Evolutionary conservation across 1,284 basidiomycete species (phyloP), one percentile per base, ranked within the genome.

Genomic region (Pseudozyma pruni): DNA sequence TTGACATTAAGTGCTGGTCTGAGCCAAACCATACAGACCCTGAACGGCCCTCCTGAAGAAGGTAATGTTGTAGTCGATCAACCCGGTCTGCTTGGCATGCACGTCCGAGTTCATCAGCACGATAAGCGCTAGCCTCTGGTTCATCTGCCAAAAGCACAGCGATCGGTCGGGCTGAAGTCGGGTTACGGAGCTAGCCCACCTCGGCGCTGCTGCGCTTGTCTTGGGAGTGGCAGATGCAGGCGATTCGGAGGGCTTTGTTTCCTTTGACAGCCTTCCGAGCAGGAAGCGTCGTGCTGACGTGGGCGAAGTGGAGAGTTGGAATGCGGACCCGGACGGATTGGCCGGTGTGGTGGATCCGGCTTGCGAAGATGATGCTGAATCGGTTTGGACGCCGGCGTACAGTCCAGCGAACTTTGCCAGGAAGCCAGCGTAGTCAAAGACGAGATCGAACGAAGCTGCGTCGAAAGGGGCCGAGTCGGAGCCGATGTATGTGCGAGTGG

Each of bases 401-500:
- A 97, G 83, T 6, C 89, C 87, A 25, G 90, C 89, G 74, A 98
- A 94, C 7, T 91, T 89, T 67, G 90, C 90, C 48, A 97, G 87
- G 85, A 93, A 92, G 49, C 90, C 88, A 17, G 97, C 86, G 77
- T 95, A 98, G 76, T 97, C 94, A 73, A 90, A 93, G 75, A 92
- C 94, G 19, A 94, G 86, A 67, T 90, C 91, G 74, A 93, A 91
- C 2, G 91, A 93, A 1, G 90, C 89, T 51, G 90, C 87, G 81
- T 97, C 94, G 25, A 96, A 91, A 0, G 95, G 93, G 0, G 92
- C 92, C 17, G 90, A 89, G 80, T 98, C 95, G 7, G 94, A 93
- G 1, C 93, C 93, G 19, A 98, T 87, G 75, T 94, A 95, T 31
- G 98, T 86, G 49, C 92, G 87, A 17, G 92, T 92, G 6, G 87